Conservation (phyloP, 768 basidiomycete species). For the Clavaria fumosa region DNA sequence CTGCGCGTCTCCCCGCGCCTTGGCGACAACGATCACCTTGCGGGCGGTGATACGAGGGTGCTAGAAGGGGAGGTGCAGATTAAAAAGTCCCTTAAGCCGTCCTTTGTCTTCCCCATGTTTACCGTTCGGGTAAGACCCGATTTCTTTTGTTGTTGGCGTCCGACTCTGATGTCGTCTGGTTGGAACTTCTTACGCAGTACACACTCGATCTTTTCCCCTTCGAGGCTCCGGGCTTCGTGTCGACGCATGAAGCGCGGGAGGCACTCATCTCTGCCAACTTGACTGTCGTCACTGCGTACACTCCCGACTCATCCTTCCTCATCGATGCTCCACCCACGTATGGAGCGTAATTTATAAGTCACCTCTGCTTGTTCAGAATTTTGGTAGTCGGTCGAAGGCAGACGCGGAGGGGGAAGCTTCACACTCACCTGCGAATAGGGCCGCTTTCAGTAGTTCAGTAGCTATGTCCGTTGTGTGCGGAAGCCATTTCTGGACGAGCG, state of each 20-base stretch:
- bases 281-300: slow-evolving; percentile 23
- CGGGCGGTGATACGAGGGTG: slow-evolving; percentile 18
- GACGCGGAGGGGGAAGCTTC: too few relatives aligned
- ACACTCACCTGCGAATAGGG: too few relatives aligned
- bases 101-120: slow-evolving; percentile 26
- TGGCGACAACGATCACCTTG: slow-evolving; percentile 19
- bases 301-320: slow-evolving; percentile 23
- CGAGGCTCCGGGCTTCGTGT: slow-evolving; percentile 27
- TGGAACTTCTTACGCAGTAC: slow-evolving; percentile 23
- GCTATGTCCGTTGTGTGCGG: too few relatives aligned
- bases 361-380: too few relatives aligned
- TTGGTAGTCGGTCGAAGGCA: too few relatives aligned
- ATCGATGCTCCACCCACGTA: slow-evolving; percentile 43
- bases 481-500: too few relatives aligned
- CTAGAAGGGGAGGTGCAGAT: slow-evolving; percentile 39
- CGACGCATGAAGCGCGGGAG: slow-evolving; percentile 12
- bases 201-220: slow-evolving; percentile 28
- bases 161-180: slow-evolving; percentile 1
- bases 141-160: slow-evolving; percentile 4
- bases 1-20: slow-evolving; percentile 40
- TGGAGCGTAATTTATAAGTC: too few relatives aligned
- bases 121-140: slow-evolving; percentile 34
- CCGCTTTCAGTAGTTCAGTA: too few relatives aligned
- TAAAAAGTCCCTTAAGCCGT: slow-evolving; percentile 27
- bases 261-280: slow-evolving; percentile 26